phyloP scores from a whole-genome alignment of 2,329 filamentous ascomycete genomes.

The Pseudocercospora fuligena region DNA sequence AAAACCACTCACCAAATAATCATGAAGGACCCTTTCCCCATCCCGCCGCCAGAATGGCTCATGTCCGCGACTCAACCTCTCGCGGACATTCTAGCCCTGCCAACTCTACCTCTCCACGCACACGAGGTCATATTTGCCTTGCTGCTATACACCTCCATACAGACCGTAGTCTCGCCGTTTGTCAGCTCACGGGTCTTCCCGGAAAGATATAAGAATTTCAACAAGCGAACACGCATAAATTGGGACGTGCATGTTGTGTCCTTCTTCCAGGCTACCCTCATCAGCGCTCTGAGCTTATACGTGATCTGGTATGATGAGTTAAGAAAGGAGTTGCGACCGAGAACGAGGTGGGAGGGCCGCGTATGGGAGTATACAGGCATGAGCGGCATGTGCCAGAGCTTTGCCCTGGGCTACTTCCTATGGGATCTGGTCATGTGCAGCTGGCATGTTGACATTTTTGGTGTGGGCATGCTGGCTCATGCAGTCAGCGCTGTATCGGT shows the following conservation, averaged over 20 bases:
- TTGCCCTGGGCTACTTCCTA: constrained; percentile 81
- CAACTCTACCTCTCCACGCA: constrained; percentile 73
- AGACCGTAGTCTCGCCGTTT: constrained; percentile 68
- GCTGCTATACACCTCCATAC: constrained; percentile 70
- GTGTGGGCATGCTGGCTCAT: constrained; percentile 76
- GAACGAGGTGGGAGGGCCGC: constrained; percentile 66
- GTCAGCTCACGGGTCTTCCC: constrained; percentile 68
- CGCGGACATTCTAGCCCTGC: constrained; percentile 65
- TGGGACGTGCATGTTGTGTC: constrained; percentile 88
- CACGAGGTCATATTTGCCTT: constrained; percentile 75
- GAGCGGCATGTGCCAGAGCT: constrained; percentile 72
- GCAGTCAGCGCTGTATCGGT: constrained; percentile 74
- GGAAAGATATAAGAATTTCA: constrained; percentile 65
- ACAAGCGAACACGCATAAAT: constrained; percentile 70
- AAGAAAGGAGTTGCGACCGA: constrained; percentile 51
- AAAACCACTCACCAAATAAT: constrained; percentile 29
- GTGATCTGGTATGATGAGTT: constrained; percentile 72
- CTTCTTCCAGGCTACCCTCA: constrained; percentile 74
- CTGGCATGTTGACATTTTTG: constrained; percentile 72
- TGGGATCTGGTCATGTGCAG: constrained; percentile 78
- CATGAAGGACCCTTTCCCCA: constrained; percentile 76
- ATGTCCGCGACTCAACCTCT: constrained; percentile 64
- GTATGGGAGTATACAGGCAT: constrained; percentile 79
- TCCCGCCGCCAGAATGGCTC: constrained; percentile 63
- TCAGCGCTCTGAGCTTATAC: constrained; percentile 75